These are phyloP conservation scores for Ganoderma sp. DNA, from an alignment of 1,284 basidiomycete genomes.

Conservation along the genomic window DNA sequence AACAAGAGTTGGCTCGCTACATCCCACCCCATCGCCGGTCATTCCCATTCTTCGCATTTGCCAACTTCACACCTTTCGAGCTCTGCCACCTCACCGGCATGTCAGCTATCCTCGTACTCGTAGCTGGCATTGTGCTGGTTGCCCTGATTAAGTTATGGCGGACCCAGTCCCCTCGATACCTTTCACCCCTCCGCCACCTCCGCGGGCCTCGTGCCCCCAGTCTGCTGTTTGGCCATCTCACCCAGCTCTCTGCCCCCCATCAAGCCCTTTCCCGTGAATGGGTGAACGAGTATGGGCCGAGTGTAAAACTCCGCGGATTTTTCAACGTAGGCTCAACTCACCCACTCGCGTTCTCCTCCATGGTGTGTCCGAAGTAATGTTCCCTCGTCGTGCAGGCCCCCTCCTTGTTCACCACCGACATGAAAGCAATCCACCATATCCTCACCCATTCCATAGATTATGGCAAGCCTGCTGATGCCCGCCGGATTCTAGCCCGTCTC, in stretches of 20 bases:
- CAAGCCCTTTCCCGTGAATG: constrained; percentile 55
- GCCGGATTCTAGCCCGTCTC: constrained; percentile 27
- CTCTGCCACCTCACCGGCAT: neutral
- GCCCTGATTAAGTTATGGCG: constrained; percentile 5
- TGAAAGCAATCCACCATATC: constrained; percentile 45
- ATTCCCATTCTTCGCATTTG: neutral
- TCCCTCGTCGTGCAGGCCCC: constrained; percentile 39
- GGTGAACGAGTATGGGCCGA: constrained; percentile 59
- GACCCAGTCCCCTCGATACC: constrained; percentile 33
- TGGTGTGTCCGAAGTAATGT: neutral
- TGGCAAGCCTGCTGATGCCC: constrained; percentile 38
- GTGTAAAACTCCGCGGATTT: constrained; percentile 51
- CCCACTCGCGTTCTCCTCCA: neutral
- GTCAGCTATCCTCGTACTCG: neutral
- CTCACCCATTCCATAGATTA: constrained; percentile 43
- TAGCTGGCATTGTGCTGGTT: neutral
- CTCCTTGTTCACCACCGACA: constrained; percentile 50
- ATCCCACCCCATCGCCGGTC: neutral
- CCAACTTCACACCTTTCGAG: neutral
- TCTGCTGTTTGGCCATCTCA: constrained; percentile 59
- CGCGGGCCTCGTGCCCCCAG: constrained; percentile 57
- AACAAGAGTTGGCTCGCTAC: neutral
- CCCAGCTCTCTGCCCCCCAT: constrained; percentile 48
- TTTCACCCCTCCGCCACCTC: constrained; percentile 52
- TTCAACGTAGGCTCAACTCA: constrained; percentile 49